phyloP scores from a whole-genome alignment of 2,329 filamentous ascomycete genomes.

The Dryadomyces sulphureus region DNA sequence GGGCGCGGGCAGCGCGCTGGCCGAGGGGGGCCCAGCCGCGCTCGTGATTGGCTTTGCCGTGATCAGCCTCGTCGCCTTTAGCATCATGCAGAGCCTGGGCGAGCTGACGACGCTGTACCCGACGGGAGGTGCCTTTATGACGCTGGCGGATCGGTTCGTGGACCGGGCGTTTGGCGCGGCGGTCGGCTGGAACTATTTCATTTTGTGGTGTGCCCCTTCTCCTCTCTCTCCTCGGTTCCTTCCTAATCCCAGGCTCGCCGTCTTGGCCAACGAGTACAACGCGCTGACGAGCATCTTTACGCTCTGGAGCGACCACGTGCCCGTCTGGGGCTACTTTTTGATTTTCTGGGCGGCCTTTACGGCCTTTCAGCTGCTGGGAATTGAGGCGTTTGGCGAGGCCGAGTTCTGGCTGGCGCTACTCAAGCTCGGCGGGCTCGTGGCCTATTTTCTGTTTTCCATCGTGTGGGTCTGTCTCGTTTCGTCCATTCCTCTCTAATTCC shows the following conservation, averaged over 20 bases:
- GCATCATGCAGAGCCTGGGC: constrained; percentile 58
- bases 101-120: constrained; percentile 63
- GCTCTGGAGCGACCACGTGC: constrained; percentile 49
- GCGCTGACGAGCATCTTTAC: constrained; percentile 50
- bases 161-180: constrained; percentile 55
- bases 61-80: constrained; percentile 53
- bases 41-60: constrained; percentile 59
- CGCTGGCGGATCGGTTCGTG: constrained; percentile 54
- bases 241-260: constrained; percentile 21
- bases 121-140: constrained; percentile 56
- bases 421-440: constrained; percentile 54
- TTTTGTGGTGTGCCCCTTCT: constrained; percentile 36
- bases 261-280: constrained; percentile 58
- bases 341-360: constrained; percentile 61
- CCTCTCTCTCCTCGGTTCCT: background rate
- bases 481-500: background rate
- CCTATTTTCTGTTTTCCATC: constrained; percentile 61
- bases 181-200: constrained; percentile 58
- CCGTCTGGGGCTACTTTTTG: constrained; percentile 53
- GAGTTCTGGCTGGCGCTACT: constrained; percentile 67
- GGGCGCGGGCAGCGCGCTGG: constrained; percentile 54
- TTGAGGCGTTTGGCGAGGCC: constrained; percentile 62
- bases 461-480: constrained; percentile 18
- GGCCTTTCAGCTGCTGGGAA: constrained; percentile 53
- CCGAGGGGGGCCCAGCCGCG: constrained; percentile 54